Evolutionary conservation across 129 eudicot genomes (phyloP), one percentile per base, ranked within the genome.

Genomic region (Calendula officinalis): DNA sequence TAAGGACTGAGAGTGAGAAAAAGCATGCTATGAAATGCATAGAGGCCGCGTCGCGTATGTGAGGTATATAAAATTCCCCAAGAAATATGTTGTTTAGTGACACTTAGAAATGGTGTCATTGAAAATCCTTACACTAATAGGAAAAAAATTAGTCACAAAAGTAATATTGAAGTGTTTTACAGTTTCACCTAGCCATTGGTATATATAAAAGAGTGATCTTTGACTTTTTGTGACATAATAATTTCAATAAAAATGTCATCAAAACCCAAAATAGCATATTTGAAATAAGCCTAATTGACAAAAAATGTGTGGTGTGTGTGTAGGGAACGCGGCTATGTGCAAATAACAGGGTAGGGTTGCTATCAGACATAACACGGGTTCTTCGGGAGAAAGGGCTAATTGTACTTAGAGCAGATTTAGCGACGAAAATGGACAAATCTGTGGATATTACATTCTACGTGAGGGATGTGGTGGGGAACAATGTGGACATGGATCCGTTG

Each of bases 21-120:
- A 82, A 81, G 60, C 64, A 86, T 74, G 88, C 86, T 7, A 56
- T 66, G 46, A 87, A 78, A 79, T 83, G 95, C 78, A 66, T 84
- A 78, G 86, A 84, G 67, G 95, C 95, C 3, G 95, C 88, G 95
- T 65, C 82, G 95, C n/a, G 95, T 83, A 42, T 87, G 91, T 58
- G 95, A 84, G 91, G 95, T n/a, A n/a, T n/a, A n/a, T n/a, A n/a
- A n/a, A n/a, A n/a, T n/a, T n/a, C n/a, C n/a, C n/a, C n/a, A n/a
- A n/a, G n/a, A n/a, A n/a, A n/a, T n/a, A n/a, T n/a, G n/a, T n/a
- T n/a, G n/a, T n/a, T n/a, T n/a, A n/a, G 30, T 22, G 30, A 22
- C 30, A 22, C 30, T 22, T 22, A 22, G 2, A 22, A 22, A 22
- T 0, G 30, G 30, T 22, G 30, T 22, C 30, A 22, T 2, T 22